phyloP scores from a whole-genome alignment of 331 rosid species.

The Cydonia oblonga region DNA sequence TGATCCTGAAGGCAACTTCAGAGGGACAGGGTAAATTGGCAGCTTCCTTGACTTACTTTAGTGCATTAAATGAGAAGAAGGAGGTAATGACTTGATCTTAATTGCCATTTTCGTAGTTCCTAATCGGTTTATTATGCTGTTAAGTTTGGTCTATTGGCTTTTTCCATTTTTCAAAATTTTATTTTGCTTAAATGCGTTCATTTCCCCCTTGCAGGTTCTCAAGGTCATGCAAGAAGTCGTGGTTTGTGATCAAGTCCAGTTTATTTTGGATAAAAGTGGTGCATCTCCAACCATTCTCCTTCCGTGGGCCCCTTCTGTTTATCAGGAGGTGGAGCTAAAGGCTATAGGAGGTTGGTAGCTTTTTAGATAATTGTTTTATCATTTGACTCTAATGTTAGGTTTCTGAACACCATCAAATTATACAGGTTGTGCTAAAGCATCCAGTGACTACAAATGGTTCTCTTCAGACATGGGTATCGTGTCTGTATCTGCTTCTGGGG shows the following conservation, averaged over 20 bases:
- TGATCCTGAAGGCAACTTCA: slow-evolving; percentile 61
- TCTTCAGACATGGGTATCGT: slow-evolving; percentile 59
- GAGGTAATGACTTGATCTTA: slow-evolving; percentile 39
- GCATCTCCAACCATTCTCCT: slow-evolving; percentile 36
- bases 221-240: slow-evolving; percentile 54
- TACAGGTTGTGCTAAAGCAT: slow-evolving; percentile 75
- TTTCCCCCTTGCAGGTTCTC: slow-evolving; percentile 45
- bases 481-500: slow-evolving; percentile 68
- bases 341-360: slow-evolving; percentile 69
- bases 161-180: neutral
- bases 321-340: slow-evolving; percentile 71
- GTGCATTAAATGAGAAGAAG: slow-evolving; percentile 37
- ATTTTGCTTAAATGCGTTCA: slow-evolving; percentile 2
- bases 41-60: slow-evolving; percentile 64
- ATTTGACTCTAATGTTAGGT: slow-evolving; percentile 8
- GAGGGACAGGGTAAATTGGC: slow-evolving; percentile 62
- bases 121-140: neutral
- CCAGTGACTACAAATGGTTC: slow-evolving; percentile 75
- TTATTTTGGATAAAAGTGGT: slow-evolving; percentile 36
- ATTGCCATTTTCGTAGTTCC: neutral
- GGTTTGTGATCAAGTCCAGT: slow-evolving; percentile 65
- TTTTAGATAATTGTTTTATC: slow-evolving; percentile 18
- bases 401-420: slow-evolving; percentile 5
- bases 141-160: neutral
- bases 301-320: slow-evolving; percentile 80